phyloP scores from a whole-genome alignment of 1,284 basidiomycete species.

The Earliella scabrosa region DNA sequence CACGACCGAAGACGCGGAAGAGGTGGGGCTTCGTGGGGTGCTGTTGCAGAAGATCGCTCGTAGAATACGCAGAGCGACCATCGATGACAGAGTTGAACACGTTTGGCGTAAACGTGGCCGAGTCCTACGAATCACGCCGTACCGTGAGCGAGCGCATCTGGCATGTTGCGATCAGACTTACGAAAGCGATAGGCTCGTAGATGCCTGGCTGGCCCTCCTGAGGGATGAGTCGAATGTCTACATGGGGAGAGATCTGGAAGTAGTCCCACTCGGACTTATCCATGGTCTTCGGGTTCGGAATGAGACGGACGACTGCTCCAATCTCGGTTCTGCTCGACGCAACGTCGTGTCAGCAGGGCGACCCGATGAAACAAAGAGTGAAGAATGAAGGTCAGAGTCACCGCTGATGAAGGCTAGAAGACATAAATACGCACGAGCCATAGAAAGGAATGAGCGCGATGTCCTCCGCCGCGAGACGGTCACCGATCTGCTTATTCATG shows the following conservation, averaged over 20 bases:
- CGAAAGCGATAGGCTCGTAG: constrained; percentile 29
- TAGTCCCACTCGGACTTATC: constrained; percentile 32
- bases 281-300: constrained; percentile 16
- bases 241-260: constrained; percentile 22
- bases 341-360: not conserved
- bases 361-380: not conserved
- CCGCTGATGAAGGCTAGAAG: no score
- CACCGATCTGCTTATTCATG: constrained; percentile 34
- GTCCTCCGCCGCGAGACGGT: constrained; percentile 28
- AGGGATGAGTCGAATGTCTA: constrained; percentile 21
- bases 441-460: constrained; percentile 33
- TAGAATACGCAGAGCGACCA: constrained; percentile 38
- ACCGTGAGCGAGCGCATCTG: constrained; percentile 1
- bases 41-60: constrained; percentile 46
- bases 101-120: constrained; percentile 20
- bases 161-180: constrained; percentile 8
- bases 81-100: constrained; percentile 35
- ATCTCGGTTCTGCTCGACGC: constrained; percentile 13
- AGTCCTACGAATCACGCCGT: not conserved
- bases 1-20: constrained; percentile 50
- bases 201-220: constrained; percentile 26
- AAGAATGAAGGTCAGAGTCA: not conserved
- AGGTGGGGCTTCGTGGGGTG: constrained; percentile 48
- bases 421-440: constrained; percentile 29
- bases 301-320: constrained; percentile 7